Evolutionary conservation across 2,329 filamentous ascomycete genomes (phyloP).

Genomic region (Calonectria pseudoreteaudii): DNA sequence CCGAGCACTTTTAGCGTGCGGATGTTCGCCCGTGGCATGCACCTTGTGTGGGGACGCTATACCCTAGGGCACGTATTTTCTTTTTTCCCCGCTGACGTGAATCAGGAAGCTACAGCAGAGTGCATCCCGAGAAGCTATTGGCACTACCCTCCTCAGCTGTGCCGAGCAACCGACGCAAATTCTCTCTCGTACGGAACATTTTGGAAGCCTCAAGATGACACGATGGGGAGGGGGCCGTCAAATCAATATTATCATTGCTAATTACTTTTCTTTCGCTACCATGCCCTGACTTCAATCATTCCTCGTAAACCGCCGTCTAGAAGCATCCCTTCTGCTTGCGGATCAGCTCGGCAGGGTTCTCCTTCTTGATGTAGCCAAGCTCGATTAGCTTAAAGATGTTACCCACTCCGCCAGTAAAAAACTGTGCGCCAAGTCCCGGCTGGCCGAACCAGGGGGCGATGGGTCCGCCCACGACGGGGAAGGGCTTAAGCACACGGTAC

Average conservation of each 20-base stretch:
- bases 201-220: too few species aligned
- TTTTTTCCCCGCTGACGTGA: not conserved
- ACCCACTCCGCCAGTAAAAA: conserved; percentile 43
- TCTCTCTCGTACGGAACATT: not conserved
- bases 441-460: conserved; percentile 63
- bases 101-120: not conserved
- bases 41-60: not conserved
- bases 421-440: conserved; percentile 56
- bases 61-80: not conserved
- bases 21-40: not conserved
- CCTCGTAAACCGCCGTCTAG: not conserved
- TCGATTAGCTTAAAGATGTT: conserved; percentile 34
- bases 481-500: conserved; percentile 55
- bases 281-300: not conserved
- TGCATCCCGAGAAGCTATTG: not conserved
- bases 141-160: not conserved
- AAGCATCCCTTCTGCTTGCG: not conserved
- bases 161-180: not conserved
- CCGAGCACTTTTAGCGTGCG: not conserved
- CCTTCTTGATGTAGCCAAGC: not conserved
- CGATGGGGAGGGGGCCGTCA: not conserved
- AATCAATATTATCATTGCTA: not conserved
- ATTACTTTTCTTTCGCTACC: not conserved
- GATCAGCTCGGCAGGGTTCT: not conserved
- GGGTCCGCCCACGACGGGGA: conserved; percentile 56